phyloP scores from a whole-genome alignment of 257 asterid species.

The Euphrasia confusa region DNA sequence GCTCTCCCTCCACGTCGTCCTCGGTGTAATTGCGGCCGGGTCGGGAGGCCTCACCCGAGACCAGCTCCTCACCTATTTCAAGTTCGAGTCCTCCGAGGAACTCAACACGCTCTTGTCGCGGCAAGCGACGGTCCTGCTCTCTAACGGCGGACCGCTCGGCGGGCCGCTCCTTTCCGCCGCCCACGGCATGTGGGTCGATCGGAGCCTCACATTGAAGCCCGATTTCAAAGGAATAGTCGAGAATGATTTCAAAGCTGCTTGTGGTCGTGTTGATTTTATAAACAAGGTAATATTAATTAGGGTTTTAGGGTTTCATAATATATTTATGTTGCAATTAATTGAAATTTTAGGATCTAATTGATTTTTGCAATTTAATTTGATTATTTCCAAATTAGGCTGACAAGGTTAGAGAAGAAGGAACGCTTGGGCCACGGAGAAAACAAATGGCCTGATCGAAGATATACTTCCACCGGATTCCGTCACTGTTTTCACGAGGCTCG shows the following conservation, averaged over 20 bases:
- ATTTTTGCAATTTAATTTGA: too few species aligned
- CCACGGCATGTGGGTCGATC: slow-evolving; percentile 54
- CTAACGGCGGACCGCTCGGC: slow-evolving; percentile 52
- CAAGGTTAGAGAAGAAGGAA: slow-evolving; percentile 36
- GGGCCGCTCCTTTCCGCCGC: slow-evolving; percentile 40
- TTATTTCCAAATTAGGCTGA: too few species aligned
- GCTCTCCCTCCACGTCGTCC: slow-evolving; percentile 43
- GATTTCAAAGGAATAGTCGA: slow-evolving; percentile 32
- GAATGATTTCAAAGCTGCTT: slow-evolving; percentile 40
- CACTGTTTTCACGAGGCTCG: slow-evolving; percentile 35
- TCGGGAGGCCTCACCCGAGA: slow-evolving; percentile 38
- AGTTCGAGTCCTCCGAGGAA: slow-evolving; percentile 26
- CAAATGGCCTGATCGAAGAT: slow-evolving; percentile 45
- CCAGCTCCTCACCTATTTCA: slow-evolving; percentile 38
- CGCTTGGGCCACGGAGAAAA: slow-evolving; percentile 45
- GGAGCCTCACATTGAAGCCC: slow-evolving; percentile 35
- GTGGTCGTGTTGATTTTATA: slow-evolving; percentile 41
- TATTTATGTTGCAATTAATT: too few species aligned
- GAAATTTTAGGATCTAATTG: too few species aligned
- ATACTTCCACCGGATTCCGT: slow-evolving; percentile 42
- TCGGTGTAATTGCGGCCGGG: slow-evolving; percentile 44
- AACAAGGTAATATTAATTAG: slow-evolving; percentile 51
- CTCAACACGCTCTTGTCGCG: slow-evolving; percentile 38
- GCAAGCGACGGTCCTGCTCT: slow-evolving; percentile 35
- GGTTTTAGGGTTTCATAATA: too few species aligned